A percentile compares a stretch with the other conserved stretches of the same genome.
phyloP scores from a whole-genome alignment of 495 filamentous ascomycete species.

The Cercophora sp. region DNA sequence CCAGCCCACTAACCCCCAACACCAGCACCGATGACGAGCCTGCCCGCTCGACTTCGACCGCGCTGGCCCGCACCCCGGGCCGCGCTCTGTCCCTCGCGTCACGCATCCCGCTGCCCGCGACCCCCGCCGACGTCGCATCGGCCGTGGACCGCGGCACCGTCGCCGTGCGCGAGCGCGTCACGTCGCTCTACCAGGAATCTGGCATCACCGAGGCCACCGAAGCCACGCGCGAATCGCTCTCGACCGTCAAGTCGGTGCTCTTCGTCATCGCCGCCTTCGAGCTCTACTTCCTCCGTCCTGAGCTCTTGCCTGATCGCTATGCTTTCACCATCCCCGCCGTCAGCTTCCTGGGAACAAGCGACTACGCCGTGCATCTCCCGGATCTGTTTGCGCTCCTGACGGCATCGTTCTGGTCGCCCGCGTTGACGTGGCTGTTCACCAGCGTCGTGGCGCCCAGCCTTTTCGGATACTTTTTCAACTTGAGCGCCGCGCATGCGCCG shows the following conservation, averaged over 20 bases:
- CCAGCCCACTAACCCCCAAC: no score
- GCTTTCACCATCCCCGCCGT: slow-evolving; percentile 66
- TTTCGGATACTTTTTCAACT: slow-evolving; percentile 82
- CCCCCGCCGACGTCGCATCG: slow-evolving; percentile 78
- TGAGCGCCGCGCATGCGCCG: slow-evolving; percentile 47
- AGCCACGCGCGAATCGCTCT: slow-evolving; percentile 60
- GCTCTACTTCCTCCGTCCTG: slow-evolving; percentile 54
- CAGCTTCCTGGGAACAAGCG: slow-evolving; percentile 43
- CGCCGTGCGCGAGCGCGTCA: slow-evolving; percentile 53
- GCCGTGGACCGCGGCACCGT: slow-evolving; percentile 72
- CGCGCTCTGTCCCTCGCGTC: slow-evolving; percentile 49
- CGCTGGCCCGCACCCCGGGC: slow-evolving; percentile 55
- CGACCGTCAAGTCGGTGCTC: slow-evolving; percentile 62
- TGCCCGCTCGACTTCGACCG: slow-evolving; percentile 30
- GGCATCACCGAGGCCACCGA: slow-evolving; percentile 54
- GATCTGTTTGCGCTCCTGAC: slow-evolving; percentile 81
- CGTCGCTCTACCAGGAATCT: slow-evolving; percentile 44
- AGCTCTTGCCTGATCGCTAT: slow-evolving; percentile 64
- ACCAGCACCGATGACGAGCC: slow-evolving; percentile 8
- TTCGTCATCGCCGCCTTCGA: slow-evolving; percentile 63
- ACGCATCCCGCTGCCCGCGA: slow-evolving; percentile 67
- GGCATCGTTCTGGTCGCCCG: slow-evolving; percentile 74
- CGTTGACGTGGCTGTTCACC: slow-evolving; percentile 72
- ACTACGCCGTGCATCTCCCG: slow-evolving; percentile 60
- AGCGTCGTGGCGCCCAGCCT: slow-evolving; percentile 63